Evolutionary conservation across 345 rosid species (phyloP).

Genomic region (Lepidium aucheri): DNA sequence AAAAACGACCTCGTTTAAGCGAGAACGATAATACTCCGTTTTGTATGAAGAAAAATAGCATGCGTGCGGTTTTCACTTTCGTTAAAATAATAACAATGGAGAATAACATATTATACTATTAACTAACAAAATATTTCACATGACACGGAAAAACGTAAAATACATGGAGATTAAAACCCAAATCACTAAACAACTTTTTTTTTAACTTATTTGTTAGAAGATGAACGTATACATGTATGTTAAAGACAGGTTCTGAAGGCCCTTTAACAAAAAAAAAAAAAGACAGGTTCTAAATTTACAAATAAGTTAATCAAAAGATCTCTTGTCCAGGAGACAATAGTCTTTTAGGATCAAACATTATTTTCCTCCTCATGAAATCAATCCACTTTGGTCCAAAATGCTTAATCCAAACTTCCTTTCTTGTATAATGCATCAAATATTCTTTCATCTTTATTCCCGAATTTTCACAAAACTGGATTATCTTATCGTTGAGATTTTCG

Average conservation of each 20-base stretch:
- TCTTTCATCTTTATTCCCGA: conserved; percentile 51
- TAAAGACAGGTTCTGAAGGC: background rate
- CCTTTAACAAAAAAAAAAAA: too few relatives aligned
- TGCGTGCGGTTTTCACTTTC: conserved; percentile 14
- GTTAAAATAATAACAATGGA: too few relatives aligned
- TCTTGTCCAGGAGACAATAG: conserved; percentile 78
- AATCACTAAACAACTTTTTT: background rate
- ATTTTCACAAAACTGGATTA: conserved; percentile 47
- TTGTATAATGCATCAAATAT: conserved; percentile 54
- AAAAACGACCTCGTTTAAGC: background rate
- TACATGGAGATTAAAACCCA: background rate
- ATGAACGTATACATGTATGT: background rate
- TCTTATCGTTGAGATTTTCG: conserved; percentile 48
- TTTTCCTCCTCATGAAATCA: conserved; percentile 43
- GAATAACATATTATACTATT: too few relatives aligned
- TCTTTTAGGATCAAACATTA: conserved; percentile 69
- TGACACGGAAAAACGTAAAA: background rate
- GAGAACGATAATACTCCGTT: background rate
- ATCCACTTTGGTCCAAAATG: conserved; percentile 87
- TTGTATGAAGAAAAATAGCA: background rate
- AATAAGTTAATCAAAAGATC: conserved; percentile 35
- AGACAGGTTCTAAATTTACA: background rate
- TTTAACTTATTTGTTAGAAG: background rate
- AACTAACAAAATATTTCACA: background rate
- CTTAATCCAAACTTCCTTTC: conserved; percentile 45